phyloP scores from a whole-genome alignment of 2,329 filamentous ascomycete species.

The Aspergillus sp. region DNA sequence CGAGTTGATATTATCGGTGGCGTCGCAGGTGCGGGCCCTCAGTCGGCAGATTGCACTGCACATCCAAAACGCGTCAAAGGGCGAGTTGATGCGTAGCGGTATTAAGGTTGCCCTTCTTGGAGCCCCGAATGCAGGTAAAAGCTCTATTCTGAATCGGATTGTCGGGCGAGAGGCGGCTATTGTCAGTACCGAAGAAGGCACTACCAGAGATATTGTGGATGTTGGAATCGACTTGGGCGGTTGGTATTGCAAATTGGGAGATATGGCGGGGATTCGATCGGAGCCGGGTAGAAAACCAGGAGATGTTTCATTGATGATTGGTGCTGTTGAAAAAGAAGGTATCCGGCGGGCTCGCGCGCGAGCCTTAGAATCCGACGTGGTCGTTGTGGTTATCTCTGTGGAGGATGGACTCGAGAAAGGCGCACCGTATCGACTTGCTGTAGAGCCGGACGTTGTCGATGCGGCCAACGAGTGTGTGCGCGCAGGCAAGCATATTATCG shows the following conservation, averaged over 20 bases:
- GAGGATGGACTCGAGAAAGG: constrained; percentile 48
- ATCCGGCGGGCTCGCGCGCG: constrained; percentile 82
- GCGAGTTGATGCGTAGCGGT: constrained; percentile 79
- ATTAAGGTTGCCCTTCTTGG: constrained; percentile 85
- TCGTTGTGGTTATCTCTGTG: constrained; percentile 77
- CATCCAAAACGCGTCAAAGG: constrained; percentile 73
- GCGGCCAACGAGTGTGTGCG: constrained; percentile 53
- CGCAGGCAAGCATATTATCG: constrained; percentile 54
- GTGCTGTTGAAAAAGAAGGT: constrained; percentile 80
- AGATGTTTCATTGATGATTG: constrained; percentile 49
- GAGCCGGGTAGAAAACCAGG: constrained; percentile 19
- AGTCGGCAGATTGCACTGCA: constrained; percentile 65
- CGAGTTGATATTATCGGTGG: constrained; percentile 69
- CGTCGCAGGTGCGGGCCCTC: constrained; percentile 62
- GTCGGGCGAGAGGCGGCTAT: constrained; percentile 94
- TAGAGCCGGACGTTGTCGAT: constrained; percentile 58
- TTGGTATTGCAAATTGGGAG: constrained; percentile 89
- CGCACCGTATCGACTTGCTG: constrained; percentile 28
- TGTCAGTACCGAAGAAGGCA: constrained; percentile 88
- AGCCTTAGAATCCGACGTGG: constrained; percentile 79
- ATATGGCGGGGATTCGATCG: constrained; percentile 83
- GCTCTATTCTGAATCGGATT: constrained; percentile 84
- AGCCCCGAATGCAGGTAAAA: constrained; percentile 93
- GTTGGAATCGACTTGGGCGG: constrained; percentile 85
- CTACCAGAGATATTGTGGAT: constrained; percentile 91